Evolutionary conservation across 331 rosid species (phyloP), one percentile per base, ranked within the genome.

Genomic region (Phaseolus coccineus): DNA sequence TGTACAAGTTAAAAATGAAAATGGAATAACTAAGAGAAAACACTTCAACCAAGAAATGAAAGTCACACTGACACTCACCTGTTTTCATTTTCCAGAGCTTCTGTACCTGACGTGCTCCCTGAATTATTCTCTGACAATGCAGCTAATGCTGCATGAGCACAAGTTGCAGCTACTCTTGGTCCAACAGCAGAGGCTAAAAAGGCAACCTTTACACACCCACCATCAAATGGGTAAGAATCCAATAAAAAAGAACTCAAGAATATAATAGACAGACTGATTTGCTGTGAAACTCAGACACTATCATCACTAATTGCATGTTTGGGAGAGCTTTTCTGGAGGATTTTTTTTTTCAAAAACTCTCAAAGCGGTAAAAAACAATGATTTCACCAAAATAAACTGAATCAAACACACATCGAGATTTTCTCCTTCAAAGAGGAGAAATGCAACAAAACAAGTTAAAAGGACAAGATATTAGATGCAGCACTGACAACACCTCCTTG

Each of bases 111-210:
- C 24, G 4, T 33, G 44, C 68, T 30, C 68, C 68, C 68, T 6
- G 68, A 62, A 62, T 62, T 62, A 62, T 62, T 62, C 68, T 2
- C 68, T 31, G 68, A 62, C 68, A 62, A 31, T 14, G 68, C 12
- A 62, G 68, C 68, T 31, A 62, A 31, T 31, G 68, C 68, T 62
- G 68, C 68, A 33, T 62, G 68, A 15, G 68, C 68, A 31, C 68
- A 62, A 31, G 68, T 62, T 62, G 68, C 68, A 31, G 68, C 68
- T 62, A 62, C 68, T 62, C 68, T 62, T 62, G 68, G 68, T 62
- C 68, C 68, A 62, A 62, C 68, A 62, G 68, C 44, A 13, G 68
- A 30, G 5, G 68, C 68, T 62, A 62, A 62, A 62, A 62, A 62
- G 44, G 68, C 44, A 31, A 62, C 68, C 68, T 62, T 62, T 31